Percentiles rank a stretch among this genome's conserved stretches.
Conservation (phyloP, 2,329 filamentous ascomycete species). For the Clonostachys byssicola region DNA sequence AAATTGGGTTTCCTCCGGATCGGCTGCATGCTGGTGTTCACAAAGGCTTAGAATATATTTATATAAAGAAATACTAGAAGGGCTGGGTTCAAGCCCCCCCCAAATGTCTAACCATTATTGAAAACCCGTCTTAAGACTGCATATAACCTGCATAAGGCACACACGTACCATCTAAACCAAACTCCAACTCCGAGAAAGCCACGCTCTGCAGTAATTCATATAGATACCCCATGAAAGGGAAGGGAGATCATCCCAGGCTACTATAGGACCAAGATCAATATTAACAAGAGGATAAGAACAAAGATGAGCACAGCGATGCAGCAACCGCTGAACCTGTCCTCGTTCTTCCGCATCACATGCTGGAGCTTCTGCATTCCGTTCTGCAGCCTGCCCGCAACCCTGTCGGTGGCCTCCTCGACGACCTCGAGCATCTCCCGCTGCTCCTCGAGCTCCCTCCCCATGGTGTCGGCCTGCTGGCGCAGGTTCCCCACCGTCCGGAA, state of each 20-base stretch:
- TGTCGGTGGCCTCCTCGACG: slow-evolving; percentile 79
- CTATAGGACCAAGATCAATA: slow-evolving; percentile 66
- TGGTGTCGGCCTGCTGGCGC: slow-evolving; percentile 85
- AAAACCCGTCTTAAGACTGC: no score
- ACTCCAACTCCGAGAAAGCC: no score
- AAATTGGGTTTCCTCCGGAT: not conserved
- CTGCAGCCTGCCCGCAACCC: slow-evolving; percentile 81
- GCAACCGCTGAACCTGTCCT: slow-evolving; percentile 83
- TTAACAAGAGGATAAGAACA: slow-evolving; percentile 79
- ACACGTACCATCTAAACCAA: no score
- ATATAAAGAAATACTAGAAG: not conserved
- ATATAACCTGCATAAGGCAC: no score
- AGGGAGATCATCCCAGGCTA: no score
- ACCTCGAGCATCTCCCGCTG: slow-evolving; percentile 85
- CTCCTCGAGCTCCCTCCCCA: slow-evolving; percentile 95
- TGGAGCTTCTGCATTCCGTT: slow-evolving; percentile 83
- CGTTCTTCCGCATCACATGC: slow-evolving; percentile 81
- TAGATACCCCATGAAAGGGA: no score
- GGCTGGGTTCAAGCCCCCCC: slow-evolving; percentile 1
- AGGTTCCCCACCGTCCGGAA: slow-evolving; percentile 91
- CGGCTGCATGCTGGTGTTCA: no score
- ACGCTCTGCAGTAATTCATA: no score
- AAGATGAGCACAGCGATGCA: slow-evolving; percentile 88
- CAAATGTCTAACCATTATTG: no score
- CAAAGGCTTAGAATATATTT: not conserved